Evolutionary conservation across 2,329 filamentous ascomycete genomes (phyloP), one percentile per base, ranked within the genome.

Genomic region (Cordyceps sp.): DNA sequence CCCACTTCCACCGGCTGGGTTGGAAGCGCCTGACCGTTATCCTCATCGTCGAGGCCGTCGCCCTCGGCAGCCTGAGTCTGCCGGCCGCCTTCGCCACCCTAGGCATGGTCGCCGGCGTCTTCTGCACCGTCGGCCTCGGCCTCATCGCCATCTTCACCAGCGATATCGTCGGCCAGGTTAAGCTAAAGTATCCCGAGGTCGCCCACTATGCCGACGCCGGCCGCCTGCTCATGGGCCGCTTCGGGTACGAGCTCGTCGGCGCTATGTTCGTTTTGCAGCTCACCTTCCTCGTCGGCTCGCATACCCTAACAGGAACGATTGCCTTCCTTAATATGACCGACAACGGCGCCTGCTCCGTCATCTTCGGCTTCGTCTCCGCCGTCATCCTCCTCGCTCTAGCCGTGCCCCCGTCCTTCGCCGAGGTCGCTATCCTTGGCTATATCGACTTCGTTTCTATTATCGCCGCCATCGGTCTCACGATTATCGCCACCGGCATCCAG

Each of bases 261-360:
- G 52, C 58, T 39, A 73, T 67, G 39, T 74, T 78, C 42, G 55
- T 66, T 9, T 51, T 81, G 14, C 71, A 80, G 50, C 58, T 82
- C 25, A 55, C 77, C 34, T 79, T 83, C 53, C 66, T 79, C 42
- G 73, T 78, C 52, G 73, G 68, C 22, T 78, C 74, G n/a, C 79
- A 84, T 52, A 61, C 78, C 32, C 56, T 82, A 38, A 79, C 75
- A 0, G 80, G 80, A 40, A 66, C 65, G 21, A 75, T 81, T 43
- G 76, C 76, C 41, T 68, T 81, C 52, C 73, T 73, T 42, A 71
- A 64, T 31, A 58, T 82, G 32, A 73, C 73, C 5, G 50, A 66
- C 4, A 64, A 77, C 38, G 67, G 48, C 30, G 45, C 51, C 13
- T 65, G 61, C 50, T 57, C 57, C 15, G 43, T 64, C 29, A 53